Percentiles rank a stretch among this genome's conserved stretches.
These are phyloP conservation scores for Malus domestica DNA, from an alignment of 306 rosid species.

Conservation along the genomic window ASM211411v1 NC_041805.1:12404001-12404500, in stretches of 20 bases:
- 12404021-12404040: constrained; percentile 41
- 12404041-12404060: constrained; percentile 96
- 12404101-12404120: neutral
- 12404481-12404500: neutral
- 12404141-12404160: neutral
- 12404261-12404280: too few relatives aligned
- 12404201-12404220: too few relatives aligned
- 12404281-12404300: neutral
- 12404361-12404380: neutral
- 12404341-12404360: neutral
- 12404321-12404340: neutral
- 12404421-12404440: neutral
- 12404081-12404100: constrained; percentile 22
- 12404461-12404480: neutral
- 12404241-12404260: too few relatives aligned
- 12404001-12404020: constrained; percentile 46
- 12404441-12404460: neutral
- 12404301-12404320: neutral
- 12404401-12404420: neutral
- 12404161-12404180: too few relatives aligned
- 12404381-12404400: neutral
- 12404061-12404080: constrained; percentile 88
- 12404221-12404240: too few relatives aligned
- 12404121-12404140: neutral
- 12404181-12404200: too few relatives aligned